These are phyloP conservation scores for Cymbopogon citratus DNA, from an alignment of 176 grass and related monocot species.

Conservation along the genomic window DNA sequence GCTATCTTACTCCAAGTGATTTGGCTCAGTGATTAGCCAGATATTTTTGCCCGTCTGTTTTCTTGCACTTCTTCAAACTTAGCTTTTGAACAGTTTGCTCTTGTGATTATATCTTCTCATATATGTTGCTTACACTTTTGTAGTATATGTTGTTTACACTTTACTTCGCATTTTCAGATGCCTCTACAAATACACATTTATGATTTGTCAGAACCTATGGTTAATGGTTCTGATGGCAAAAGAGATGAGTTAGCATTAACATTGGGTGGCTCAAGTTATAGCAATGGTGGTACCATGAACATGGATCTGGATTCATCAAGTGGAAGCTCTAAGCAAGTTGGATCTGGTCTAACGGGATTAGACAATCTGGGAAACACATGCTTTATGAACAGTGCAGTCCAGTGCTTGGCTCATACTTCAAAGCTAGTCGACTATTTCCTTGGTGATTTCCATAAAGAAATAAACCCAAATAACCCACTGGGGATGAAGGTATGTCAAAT, in stretches of 20 bases:
- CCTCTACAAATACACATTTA: constrained; percentile 76
- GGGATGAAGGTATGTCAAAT: constrained; percentile 66
- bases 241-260: constrained; percentile 45
- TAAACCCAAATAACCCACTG: constrained; percentile 67
- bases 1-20: neutral
- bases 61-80: neutral
- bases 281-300: constrained; percentile 39
- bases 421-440: constrained; percentile 86
- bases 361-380: constrained; percentile 98
- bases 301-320: constrained; percentile 46
- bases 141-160: constrained; percentile 4
- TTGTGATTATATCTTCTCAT: neutral
- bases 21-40: neutral
- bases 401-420: constrained; percentile 88
- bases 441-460: constrained; percentile 81
- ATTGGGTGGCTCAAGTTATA: constrained; percentile 34
- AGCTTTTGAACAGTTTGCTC: neutral
- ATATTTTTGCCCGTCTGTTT: neutral
- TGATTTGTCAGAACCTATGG: constrained; percentile 45
- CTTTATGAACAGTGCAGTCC: constrained; percentile 96
- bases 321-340: constrained; percentile 53
- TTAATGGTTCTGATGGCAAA: constrained; percentile 46
- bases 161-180: constrained; percentile 60
- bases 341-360: constrained; percentile 70
- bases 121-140: neutral